phyloP scores from a whole-genome alignment of 2,329 filamentous ascomycete genomes.

The Pseudogymnoascus sp. region DNA sequence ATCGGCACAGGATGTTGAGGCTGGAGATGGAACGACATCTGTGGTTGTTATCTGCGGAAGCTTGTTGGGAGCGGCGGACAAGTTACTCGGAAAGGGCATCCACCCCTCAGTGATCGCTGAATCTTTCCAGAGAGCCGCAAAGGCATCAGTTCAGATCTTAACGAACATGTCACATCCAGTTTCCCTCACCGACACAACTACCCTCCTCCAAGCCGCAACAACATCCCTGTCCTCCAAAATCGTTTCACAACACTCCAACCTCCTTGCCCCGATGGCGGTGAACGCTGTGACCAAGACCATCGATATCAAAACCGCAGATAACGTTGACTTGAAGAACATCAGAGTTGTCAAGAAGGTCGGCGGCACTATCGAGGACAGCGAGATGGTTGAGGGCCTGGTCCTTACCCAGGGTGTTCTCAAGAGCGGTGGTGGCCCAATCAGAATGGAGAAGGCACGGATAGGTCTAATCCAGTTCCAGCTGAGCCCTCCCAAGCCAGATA shows the following conservation, averaged over 20 bases:
- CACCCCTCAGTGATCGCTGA: conserved; percentile 98
- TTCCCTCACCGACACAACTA: conserved; percentile 75
- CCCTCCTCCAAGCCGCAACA: conserved; percentile 90
- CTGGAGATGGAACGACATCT: conserved; percentile 95
- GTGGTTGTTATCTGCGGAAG: conserved; percentile 97
- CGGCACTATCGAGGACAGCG: conserved; percentile 96
- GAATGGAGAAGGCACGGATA: conserved; percentile 97
- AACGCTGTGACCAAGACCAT: conserved; percentile 95
- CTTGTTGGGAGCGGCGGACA: conserved; percentile 86
- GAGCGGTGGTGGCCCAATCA: conserved; percentile 78
- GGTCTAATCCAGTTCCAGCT: conserved; percentile 98
- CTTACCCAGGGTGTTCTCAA: conserved; percentile 90
- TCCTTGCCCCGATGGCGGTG: conserved; percentile 95
- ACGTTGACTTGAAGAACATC: conserved; percentile 94
- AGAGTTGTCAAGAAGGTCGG: conserved; percentile 96
- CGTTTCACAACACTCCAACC: conserved; percentile 91
- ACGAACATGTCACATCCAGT: conserved; percentile 96
- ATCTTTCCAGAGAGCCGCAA: conserved; percentile 90
- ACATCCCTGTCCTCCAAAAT: conserved; percentile 98
- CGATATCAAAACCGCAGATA: conserved; percentile 89
- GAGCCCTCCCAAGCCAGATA: conserved; percentile 95
- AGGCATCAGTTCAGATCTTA: conserved; percentile 79
- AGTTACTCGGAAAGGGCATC: conserved; percentile 84
- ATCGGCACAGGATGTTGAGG: conserved; percentile 95
- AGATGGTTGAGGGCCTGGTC: conserved; percentile 91